Evolutionary conservation across 257 asterid genomes (phyloP).

Genomic region (Cinchona pubescens): DNA sequence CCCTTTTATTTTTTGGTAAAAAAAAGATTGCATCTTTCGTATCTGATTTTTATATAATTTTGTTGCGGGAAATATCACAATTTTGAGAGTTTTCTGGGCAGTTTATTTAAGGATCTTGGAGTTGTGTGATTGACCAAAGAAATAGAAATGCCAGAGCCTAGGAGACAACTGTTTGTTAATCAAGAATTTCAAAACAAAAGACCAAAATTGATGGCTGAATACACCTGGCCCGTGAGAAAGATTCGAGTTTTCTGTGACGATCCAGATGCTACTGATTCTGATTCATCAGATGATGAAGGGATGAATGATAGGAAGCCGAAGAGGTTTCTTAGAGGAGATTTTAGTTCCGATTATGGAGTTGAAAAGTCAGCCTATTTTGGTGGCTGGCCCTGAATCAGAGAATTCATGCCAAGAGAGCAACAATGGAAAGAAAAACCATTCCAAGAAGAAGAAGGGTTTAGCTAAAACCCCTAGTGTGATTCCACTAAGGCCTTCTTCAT

Average conservation of each 20-base stretch:
- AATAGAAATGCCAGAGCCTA: conserved; percentile 39
- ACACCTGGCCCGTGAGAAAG: conserved; percentile 34
- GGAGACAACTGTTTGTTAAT: conserved; percentile 27
- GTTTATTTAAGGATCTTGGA: conserved; percentile 41
- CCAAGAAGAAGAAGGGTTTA: conserved; percentile 26
- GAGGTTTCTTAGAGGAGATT: conserved; percentile 51
- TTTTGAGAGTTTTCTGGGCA: conserved; percentile 31
- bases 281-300: conserved; percentile 72
- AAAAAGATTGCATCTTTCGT: background rate
- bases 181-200: conserved; percentile 27
- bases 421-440: conserved; percentile 27
- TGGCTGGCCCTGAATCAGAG: conserved; percentile 28
- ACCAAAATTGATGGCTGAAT: conserved; percentile 20
- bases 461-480: conserved; percentile 18
- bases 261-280: conserved; percentile 92
- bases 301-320: conserved; percentile 33
- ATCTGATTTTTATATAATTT: conserved; percentile 14
- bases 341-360: conserved; percentile 28
- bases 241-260: conserved; percentile 60
- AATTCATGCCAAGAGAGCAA: conserved; percentile 45
- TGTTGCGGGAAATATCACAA: conserved; percentile 17
- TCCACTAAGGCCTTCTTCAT: conserved; percentile 15
- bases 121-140: conserved; percentile 9
- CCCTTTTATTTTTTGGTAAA: background rate
- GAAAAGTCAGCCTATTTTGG: background rate